These are phyloP conservation scores for Ophiocordyceps sinensis DNA, from an alignment of 2,329 filamentous ascomycete genomes.

Conservation along the genomic window DNA sequence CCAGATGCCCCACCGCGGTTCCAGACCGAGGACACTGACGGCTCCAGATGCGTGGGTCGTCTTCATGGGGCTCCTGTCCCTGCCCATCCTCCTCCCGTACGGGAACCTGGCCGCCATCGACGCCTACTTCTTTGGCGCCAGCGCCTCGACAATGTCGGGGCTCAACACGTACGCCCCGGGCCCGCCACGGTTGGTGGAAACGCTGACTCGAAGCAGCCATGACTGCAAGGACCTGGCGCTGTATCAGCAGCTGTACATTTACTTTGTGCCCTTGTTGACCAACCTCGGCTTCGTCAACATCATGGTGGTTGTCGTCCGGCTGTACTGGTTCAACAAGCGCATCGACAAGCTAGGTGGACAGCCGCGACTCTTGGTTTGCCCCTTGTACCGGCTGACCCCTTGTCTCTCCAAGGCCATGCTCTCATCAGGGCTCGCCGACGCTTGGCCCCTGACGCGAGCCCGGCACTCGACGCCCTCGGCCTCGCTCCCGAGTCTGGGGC, in stretches of 20 bases:
- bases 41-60: slow-evolving; percentile 1
- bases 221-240: slow-evolving; percentile 32
- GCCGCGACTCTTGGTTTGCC: neutral
- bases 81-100: slow-evolving; percentile 1
- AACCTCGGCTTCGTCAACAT: slow-evolving; percentile 36
- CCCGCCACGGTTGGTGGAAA: too few species aligned
- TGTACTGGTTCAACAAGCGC: slow-evolving; percentile 33
- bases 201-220: slow-evolving; percentile 21
- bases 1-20: too few species aligned
- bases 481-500: too few species aligned
- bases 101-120: slow-evolving; percentile 18
- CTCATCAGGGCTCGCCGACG: too few species aligned
- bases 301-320: slow-evolving; percentile 29
- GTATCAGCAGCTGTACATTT: slow-evolving; percentile 37
- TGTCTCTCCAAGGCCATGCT: too few species aligned
- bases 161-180: slow-evolving; percentile 34
- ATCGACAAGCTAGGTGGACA: slow-evolving; percentile 22
- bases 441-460: too few species aligned
- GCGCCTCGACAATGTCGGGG: slow-evolving; percentile 33
- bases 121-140: slow-evolving; percentile 34
- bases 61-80: slow-evolving; percentile 1
- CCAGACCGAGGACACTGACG: too few species aligned
- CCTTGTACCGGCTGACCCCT: neutral
- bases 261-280: slow-evolving; percentile 31
- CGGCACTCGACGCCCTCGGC: too few species aligned